Evolutionary conservation across 768 basidiomycete species (phyloP).

Genomic region (Glaciozyma antarctica): DNA sequence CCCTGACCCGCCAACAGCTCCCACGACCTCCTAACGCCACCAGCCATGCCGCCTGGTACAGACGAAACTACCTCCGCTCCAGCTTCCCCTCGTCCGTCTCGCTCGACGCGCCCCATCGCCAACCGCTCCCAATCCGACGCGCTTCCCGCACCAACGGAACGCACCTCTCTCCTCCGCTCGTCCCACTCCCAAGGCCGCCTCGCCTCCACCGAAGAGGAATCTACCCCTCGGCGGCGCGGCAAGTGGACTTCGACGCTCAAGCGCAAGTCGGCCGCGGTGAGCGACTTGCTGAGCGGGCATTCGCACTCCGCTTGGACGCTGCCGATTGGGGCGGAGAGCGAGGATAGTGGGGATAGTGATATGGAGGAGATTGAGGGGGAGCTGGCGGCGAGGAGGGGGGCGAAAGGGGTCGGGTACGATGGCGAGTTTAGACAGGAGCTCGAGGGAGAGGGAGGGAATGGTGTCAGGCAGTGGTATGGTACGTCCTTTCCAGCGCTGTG

Average conservation of each 20-base stretch:
- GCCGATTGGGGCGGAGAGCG: background rate
- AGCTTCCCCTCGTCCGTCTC: too few relatives aligned
- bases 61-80: too few relatives aligned
- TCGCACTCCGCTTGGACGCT: background rate
- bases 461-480: slow-evolving; percentile 40
- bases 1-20: too few relatives aligned
- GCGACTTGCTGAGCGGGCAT: background rate
- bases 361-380: background rate
- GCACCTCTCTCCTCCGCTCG: background rate
- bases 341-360: background rate
- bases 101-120: too few relatives aligned
- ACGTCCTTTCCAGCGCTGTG: background rate
- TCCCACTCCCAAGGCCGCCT: background rate
- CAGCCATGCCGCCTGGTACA: too few relatives aligned
- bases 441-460: slow-evolving; percentile 29
- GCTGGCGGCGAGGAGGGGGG: background rate
- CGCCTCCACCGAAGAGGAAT: background rate
- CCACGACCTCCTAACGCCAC: too few relatives aligned
- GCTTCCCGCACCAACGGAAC: background rate
- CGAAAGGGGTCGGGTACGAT: slow-evolving; percentile 18
- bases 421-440: slow-evolving; percentile 19
- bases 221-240: too few relatives aligned
- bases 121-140: background rate
- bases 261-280: background rate
- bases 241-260: background rate